phyloP scores from a whole-genome alignment of 2,329 filamentous ascomycete genomes.

The Trichoderma sp. region DNA sequence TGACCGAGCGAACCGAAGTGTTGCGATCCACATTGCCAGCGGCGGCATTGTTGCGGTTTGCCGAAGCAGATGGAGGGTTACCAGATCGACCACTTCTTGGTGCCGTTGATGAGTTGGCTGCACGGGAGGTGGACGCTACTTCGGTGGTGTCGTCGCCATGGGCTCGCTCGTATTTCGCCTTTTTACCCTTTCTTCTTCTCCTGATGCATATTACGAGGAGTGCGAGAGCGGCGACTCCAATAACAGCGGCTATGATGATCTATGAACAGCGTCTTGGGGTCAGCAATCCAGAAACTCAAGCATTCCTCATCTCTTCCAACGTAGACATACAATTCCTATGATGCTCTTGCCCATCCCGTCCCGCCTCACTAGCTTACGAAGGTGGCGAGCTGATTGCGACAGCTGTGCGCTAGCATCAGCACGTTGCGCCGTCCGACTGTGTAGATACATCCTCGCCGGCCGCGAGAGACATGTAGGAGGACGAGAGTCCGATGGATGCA shows the following conservation, averaged over 20 bases:
- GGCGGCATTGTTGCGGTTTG: conserved; percentile 25
- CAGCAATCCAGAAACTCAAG: not conserved
- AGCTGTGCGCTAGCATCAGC: conserved; percentile 7
- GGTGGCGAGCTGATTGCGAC: conserved; percentile 17
- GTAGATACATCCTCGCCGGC: conserved; percentile 18
- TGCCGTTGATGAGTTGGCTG: conserved; percentile 26
- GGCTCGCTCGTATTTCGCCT: conserved; percentile 33
- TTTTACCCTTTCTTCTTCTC: conserved; percentile 24
- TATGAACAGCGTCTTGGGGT: not conserved
- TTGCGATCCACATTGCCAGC: conserved; percentile 66
- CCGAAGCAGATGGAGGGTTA: not conserved
- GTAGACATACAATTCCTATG: conserved; percentile 22
- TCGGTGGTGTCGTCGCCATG: conserved; percentile 30
- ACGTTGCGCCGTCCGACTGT: conserved; percentile 16
- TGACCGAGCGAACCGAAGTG: conserved; percentile 86
- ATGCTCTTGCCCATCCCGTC: not conserved
- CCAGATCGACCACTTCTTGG: conserved; percentile 1
- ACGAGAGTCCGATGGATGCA: conserved; percentile 1
- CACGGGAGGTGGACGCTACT: conserved; percentile 26
- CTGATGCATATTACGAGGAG: not conserved
- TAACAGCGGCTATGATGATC: conserved; percentile 5
- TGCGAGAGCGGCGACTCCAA: not conserved
- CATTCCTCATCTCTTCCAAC: not conserved
- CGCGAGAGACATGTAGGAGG: conserved; percentile 17
- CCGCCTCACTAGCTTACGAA: conserved; percentile 10